A percentile compares a stretch with the other conserved stretches of the same genome.
Evolutionary conservation across 495 filamentous ascomycete species (phyloP).

Genomic region (Friedmanniomyces endolithicus): DNA sequence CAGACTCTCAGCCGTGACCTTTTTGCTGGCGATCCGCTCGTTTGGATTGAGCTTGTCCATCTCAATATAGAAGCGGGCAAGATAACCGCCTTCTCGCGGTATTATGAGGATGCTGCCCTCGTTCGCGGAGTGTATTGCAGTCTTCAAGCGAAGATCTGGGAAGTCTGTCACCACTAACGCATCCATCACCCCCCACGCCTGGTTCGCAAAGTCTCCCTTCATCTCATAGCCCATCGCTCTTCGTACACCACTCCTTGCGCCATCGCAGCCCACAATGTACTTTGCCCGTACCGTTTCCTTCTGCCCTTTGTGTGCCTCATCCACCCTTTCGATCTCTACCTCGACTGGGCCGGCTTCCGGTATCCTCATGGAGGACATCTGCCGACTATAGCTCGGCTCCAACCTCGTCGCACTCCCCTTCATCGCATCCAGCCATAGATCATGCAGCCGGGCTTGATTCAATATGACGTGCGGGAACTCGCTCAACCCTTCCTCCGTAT

Average conservation of each 20-base stretch:
- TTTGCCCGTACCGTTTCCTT: slow-evolving; percentile 47
- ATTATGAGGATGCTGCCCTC: slow-evolving; percentile 48
- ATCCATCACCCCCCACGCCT: slow-evolving; percentile 78
- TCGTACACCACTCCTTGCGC: slow-evolving; percentile 59
- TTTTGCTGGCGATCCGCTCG: slow-evolving; percentile 20
- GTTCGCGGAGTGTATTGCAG: slow-evolving; percentile 38
- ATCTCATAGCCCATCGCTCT: slow-evolving; percentile 56
- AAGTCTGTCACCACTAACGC: slow-evolving; percentile 62
- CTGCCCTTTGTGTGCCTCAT: slow-evolving; percentile 36
- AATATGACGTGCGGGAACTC: slow-evolving; percentile 64
- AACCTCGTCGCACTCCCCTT: slow-evolving; percentile 22
- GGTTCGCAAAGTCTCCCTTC: slow-evolving; percentile 62
- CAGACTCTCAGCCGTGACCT: slow-evolving; percentile 13
- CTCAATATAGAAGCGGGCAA: slow-evolving; percentile 52
- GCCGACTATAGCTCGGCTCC: slow-evolving; percentile 26
- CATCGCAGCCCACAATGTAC: slow-evolving; percentile 66
- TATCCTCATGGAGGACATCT: slow-evolving; percentile 25
- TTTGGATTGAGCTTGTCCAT: slow-evolving; percentile 46
- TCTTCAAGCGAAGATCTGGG: slow-evolving; percentile 56
- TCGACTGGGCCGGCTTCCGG: slow-evolving; percentile 7
- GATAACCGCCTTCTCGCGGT: slow-evolving; percentile 50
- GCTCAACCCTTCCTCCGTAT: slow-evolving; percentile 51
- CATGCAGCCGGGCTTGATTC: slow-evolving; percentile 51
- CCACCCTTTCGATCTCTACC: slow-evolving; percentile 15
- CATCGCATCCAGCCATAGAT: slow-evolving; percentile 24